phyloP scores from a whole-genome alignment of 352 stramenopile genomes.

The Halophytophthora batemanensis region DNA sequence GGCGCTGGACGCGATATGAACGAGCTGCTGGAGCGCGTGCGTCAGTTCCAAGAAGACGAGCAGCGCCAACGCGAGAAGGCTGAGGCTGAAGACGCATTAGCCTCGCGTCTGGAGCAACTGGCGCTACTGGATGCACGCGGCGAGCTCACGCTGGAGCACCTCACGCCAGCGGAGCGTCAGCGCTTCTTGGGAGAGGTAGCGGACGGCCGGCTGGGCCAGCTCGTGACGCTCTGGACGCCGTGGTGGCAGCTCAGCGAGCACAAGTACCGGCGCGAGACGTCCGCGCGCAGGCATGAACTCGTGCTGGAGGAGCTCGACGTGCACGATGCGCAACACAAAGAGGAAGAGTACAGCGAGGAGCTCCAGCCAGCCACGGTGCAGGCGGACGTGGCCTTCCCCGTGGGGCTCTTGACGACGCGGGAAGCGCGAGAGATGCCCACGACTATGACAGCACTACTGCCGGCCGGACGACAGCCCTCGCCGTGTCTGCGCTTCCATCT shows the following conservation, averaged over 20 bases:
- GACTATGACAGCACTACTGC: slow-evolving; percentile 31
- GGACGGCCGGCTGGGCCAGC: slow-evolving; percentile 58
- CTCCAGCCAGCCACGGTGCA: not conserved
- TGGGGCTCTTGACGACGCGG: slow-evolving; percentile 42
- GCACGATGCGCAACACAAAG: slow-evolving; percentile 5
- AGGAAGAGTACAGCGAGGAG: slow-evolving; percentile 8
- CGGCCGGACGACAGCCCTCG: slow-evolving; percentile 26
- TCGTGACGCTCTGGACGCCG: slow-evolving; percentile 62
- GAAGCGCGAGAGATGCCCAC: slow-evolving; percentile 34
- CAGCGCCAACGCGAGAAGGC: slow-evolving; percentile 9
- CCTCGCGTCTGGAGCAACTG: slow-evolving; percentile 47
- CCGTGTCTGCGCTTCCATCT: slow-evolving; percentile 54
- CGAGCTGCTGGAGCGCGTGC: slow-evolving; percentile 48
- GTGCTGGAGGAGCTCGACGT: slow-evolving; percentile 46
- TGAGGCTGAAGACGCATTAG: slow-evolving; percentile 27
- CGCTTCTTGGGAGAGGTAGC: slow-evolving; percentile 66
- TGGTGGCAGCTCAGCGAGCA: slow-evolving; percentile 58
- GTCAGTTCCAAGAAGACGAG: slow-evolving; percentile 53
- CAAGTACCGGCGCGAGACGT: slow-evolving; percentile 57
- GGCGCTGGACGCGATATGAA: slow-evolving; percentile 29
- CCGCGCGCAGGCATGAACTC: slow-evolving; percentile 29
- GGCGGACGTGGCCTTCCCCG: slow-evolving; percentile 35
- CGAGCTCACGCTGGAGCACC: slow-evolving; percentile 54
- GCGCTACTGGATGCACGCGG: slow-evolving; percentile 37
- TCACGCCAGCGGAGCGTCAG: slow-evolving; percentile 54